These are phyloP conservation scores for Kockovaella imperatae DNA, from an alignment of 768 basidiomycete species.

Conservation along the genomic window DNA sequence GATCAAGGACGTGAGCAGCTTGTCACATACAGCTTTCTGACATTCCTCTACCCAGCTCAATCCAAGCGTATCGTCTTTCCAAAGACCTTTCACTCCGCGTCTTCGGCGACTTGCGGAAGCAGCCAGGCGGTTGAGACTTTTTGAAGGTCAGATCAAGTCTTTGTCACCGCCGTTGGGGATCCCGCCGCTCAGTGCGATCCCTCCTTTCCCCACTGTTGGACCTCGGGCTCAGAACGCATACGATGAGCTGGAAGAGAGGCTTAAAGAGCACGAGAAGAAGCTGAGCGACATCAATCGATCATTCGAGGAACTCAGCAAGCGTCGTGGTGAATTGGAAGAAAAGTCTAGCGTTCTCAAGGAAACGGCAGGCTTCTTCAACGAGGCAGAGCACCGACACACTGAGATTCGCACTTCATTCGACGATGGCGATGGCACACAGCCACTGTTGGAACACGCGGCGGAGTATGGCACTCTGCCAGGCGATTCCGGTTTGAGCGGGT, in stretches of 20 bases:
- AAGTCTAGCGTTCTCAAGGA: slow-evolving; percentile 89
- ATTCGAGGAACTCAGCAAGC: slow-evolving; percentile 78
- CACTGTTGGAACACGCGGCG: slow-evolving; percentile 76
- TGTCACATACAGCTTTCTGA: neutral
- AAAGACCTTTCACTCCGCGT: slow-evolving; percentile 94
- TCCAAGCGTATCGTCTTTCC: slow-evolving; percentile 90
- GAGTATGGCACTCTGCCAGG: slow-evolving; percentile 50
- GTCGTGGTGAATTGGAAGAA: slow-evolving; percentile 78
- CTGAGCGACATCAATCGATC: slow-evolving; percentile 84
- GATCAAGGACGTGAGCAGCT: slow-evolving; percentile 78
- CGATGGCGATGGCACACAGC: slow-evolving; percentile 61
- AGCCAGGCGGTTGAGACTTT: slow-evolving; percentile 88
- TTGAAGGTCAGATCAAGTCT: slow-evolving; percentile 72
- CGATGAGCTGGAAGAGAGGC: slow-evolving; percentile 82
- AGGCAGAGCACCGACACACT: slow-evolving; percentile 66
- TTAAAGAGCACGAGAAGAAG: slow-evolving; percentile 77
- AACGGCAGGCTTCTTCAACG: slow-evolving; percentile 92
- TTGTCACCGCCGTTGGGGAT: slow-evolving; percentile 75
- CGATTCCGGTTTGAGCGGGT: slow-evolving; percentile 40
- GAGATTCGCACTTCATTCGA: slow-evolving; percentile 86
- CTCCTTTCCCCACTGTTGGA: slow-evolving; percentile 78
- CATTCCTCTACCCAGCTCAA: slow-evolving; percentile 66
- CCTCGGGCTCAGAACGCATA: slow-evolving; percentile 87
- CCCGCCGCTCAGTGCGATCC: slow-evolving; percentile 76
- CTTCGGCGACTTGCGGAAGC: slow-evolving; percentile 93